Evolutionary conservation across 495 filamentous ascomycete species (phyloP).

Genomic region (Viridothelium virens): DNA sequence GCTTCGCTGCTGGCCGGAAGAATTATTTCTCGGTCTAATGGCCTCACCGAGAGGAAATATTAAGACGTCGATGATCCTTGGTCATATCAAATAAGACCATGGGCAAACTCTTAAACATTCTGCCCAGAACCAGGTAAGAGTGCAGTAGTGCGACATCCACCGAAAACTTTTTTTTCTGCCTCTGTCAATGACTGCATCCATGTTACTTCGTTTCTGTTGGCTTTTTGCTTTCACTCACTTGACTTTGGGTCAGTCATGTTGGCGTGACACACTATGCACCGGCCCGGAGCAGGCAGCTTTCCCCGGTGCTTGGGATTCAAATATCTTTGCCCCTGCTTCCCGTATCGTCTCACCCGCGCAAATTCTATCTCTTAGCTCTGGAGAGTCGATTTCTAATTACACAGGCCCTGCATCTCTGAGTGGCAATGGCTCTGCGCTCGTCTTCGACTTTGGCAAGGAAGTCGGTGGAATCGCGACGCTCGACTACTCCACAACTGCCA

Average conservation of each 20-base stretch:
- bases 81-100: slow-evolving; percentile 5
- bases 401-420: slow-evolving; percentile 25
- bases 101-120: background rate
- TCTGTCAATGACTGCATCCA: background rate
- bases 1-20: slow-evolving; percentile 1
- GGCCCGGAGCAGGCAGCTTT: slow-evolving; percentile 48
- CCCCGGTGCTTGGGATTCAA: slow-evolving; percentile 51
- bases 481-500: slow-evolving; percentile 28
- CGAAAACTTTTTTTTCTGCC: background rate
- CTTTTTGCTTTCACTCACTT: background rate
- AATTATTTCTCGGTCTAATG: slow-evolving; percentile 8
- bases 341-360: slow-evolving; percentile 45
- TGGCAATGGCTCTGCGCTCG: slow-evolving; percentile 35
- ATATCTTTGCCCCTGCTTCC: slow-evolving; percentile 52
- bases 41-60: background rate
- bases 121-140: background rate
- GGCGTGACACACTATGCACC: slow-evolving; percentile 50
- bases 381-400: slow-evolving; percentile 30
- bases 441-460: slow-evolving; percentile 41
- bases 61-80: background rate
- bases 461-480: slow-evolving; percentile 37
- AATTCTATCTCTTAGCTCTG: slow-evolving; percentile 38
- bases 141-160: background rate
- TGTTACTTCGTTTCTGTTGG: background rate
- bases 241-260: slow-evolving; percentile 37